Conservation (phyloP, 225 moss, liverwort and hornwort species). For the Sphagnum tenellum region DNA sequence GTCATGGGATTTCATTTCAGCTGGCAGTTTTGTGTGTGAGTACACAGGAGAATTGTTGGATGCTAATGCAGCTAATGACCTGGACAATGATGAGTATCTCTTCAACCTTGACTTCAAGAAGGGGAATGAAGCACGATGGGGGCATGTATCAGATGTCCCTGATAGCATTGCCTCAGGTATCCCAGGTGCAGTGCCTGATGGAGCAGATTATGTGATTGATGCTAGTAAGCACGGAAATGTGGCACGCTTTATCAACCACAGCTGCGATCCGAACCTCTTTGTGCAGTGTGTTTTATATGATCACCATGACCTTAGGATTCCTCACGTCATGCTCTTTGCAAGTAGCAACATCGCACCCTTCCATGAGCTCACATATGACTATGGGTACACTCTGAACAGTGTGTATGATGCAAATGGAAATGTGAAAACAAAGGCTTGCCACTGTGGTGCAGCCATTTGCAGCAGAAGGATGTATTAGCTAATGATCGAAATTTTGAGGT, state of each 20-base stretch:
- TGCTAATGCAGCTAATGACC: constrained; percentile 45
- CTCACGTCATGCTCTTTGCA: constrained; percentile 90
- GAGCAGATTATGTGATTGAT: constrained; percentile 52
- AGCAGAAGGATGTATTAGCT: constrained; percentile 52
- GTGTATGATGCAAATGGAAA: constrained; percentile 39
- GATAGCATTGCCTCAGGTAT: background rate
- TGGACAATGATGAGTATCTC: constrained; percentile 66
- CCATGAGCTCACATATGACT: constrained; percentile 87
- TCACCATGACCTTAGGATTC: constrained; percentile 63
- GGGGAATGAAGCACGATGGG: constrained; percentile 50
- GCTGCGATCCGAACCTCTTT: constrained; percentile 86
- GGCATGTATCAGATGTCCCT: constrained; percentile 17
- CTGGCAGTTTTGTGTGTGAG: constrained; percentile 84
- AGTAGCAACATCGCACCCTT: constrained; percentile 59
- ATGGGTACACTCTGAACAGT: constrained; percentile 53
- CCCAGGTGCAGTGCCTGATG: constrained; percentile 6
- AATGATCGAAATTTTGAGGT: too few relatives aligned
- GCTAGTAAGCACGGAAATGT: constrained; percentile 69
- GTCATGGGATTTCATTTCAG: constrained; percentile 67
- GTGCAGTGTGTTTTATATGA: constrained; percentile 93
- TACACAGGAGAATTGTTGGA: constrained; percentile 78
- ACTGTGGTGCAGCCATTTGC: constrained; percentile 52
- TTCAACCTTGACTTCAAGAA: constrained; percentile 62
- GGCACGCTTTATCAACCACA: constrained; percentile 90
- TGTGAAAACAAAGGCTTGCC: constrained; percentile 45